A percentile compares a stretch with the other conserved stretches of the same genome.
Conservation (phyloP, 2,329 filamentous ascomycete species). For the Bimuria novae-zelandiae region DNA sequence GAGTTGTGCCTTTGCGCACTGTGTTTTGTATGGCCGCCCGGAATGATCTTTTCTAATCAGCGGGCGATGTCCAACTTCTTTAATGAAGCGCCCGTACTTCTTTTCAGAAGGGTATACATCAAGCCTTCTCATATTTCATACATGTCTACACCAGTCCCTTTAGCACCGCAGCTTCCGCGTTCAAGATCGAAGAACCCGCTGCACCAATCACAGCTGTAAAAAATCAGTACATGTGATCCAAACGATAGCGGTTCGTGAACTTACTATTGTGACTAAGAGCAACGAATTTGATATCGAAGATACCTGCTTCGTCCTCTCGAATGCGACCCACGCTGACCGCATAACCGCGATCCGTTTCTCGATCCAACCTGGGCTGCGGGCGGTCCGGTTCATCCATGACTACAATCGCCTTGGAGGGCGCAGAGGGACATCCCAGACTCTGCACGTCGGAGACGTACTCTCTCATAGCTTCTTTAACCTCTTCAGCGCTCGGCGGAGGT, state of each 20-base stretch:
- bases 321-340: conserved; percentile 89
- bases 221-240: conserved; percentile 21
- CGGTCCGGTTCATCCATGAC: conserved; percentile 90
- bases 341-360: conserved; percentile 83
- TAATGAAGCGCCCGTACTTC: background rate
- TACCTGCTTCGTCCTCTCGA: conserved; percentile 80
- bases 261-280: conserved; percentile 82
- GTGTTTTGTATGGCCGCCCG: no score
- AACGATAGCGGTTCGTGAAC: conserved; percentile 39
- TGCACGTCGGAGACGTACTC: conserved; percentile 83
- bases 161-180: conserved; percentile 88
- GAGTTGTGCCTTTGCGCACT: no score
- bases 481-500: conserved; percentile 72
- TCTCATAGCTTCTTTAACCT: conserved; percentile 78
- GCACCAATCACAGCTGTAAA: conserved; percentile 80
- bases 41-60: no score
- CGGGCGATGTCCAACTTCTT: no score
- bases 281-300: conserved; percentile 95
- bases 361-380: conserved; percentile 88
- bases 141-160: conserved; percentile 71
- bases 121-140: background rate
- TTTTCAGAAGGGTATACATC: background rate
- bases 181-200: conserved; percentile 93
- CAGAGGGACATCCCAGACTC: conserved; percentile 82
- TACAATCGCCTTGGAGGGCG: conserved; percentile 77